Base-by-base conservation (phyloP, 2,329 filamentous ascomycete genomes). In the Alternaria metachromatica region DNA sequence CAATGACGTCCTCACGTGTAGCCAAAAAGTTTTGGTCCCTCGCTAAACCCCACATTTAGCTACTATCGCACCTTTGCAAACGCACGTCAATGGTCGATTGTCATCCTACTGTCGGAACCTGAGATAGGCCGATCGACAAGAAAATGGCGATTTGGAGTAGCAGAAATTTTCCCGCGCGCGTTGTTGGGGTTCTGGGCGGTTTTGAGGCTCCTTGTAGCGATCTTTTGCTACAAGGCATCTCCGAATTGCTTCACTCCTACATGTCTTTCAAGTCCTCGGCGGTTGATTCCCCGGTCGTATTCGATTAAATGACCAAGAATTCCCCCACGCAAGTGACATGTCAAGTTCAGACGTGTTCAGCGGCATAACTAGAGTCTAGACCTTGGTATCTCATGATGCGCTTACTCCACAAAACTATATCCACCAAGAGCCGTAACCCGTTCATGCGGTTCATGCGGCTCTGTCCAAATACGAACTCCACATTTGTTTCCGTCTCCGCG, bases 11-110 rank as follows among this genome's bases (percentile, higher is more conserved):
- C 64, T 68, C 67, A 74, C 70, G 71, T 71, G 70, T 65, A 63
- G 59, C 55, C 63, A 63, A 68, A 66, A 69, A 71, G 57, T 68
- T 74, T 74, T 70, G 68, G 64, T 63, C 10, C 41, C 64, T 65
- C 64, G 69, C 70, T 70, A 71, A 68, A 72, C 70, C 72, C 72
- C 72, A 74, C 72, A 72, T 63, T 65, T 60, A 43, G 61, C 21
- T 55, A 55, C 21, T 54, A 63, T 63, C 66, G 51, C 67, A 65
- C 68, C 66, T 53, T 67, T 57, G 63, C 26, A 58, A 62, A 55
- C 67, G 61, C 68, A 51, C 55, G 21, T 62, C 57, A 59, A 55
- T 64, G 57, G 55, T 57, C 58, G 56, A 50, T 62, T 67, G 46
- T 44, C 55, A 51, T 55, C 59, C 64, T 60, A 66, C 62, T 62